Percentiles rank a stretch among this genome's conserved stretches.
These are phyloP conservation scores for Boletus tomentosulus DNA, from an alignment of 768 basidiomycete genomes.

Conservation along the genomic window DNA sequence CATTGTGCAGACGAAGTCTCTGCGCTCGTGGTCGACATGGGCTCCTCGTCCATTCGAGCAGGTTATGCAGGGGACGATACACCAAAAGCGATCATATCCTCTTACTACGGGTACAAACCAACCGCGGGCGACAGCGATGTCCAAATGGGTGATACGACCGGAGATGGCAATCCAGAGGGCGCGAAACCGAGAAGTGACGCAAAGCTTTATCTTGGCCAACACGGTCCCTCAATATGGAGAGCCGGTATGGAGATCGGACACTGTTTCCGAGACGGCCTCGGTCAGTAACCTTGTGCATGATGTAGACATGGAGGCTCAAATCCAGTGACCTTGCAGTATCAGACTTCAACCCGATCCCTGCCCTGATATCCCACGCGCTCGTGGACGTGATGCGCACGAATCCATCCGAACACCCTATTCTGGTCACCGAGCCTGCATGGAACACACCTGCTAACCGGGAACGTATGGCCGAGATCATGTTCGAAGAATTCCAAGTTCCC, in stretches of 20 bases:
- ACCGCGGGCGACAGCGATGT: constrained; percentile 30
- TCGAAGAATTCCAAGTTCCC: constrained; percentile 91
- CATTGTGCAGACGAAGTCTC: constrained; percentile 84
- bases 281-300: constrained; percentile 42
- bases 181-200: constrained; percentile 41
- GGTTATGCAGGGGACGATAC: constrained; percentile 98
- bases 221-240: constrained; percentile 87
- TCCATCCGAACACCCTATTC: constrained; percentile 82
- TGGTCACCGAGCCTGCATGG: constrained; percentile 96
- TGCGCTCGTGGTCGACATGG: constrained; percentile 93
- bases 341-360: constrained; percentile 72
- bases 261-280: constrained; percentile 79
- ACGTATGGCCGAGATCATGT: constrained; percentile 95
- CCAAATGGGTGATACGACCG: constrained; percentile 40
- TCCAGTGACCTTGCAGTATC: constrained; percentile 42
- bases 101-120: constrained; percentile 76
- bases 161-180: constrained; percentile 28
- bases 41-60: constrained; percentile 82
- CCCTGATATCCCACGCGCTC: constrained; percentile 71
- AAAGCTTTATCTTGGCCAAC: constrained; percentile 79
- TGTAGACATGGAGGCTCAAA: constrained; percentile 1
- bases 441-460: constrained; percentile 91
- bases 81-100: constrained; percentile 88
- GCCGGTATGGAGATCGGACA: constrained; percentile 84
- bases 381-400: constrained; percentile 72